Conservation (phyloP, 2,329 filamentous ascomycete genomes). For the Penicillium decumbens region DNA sequence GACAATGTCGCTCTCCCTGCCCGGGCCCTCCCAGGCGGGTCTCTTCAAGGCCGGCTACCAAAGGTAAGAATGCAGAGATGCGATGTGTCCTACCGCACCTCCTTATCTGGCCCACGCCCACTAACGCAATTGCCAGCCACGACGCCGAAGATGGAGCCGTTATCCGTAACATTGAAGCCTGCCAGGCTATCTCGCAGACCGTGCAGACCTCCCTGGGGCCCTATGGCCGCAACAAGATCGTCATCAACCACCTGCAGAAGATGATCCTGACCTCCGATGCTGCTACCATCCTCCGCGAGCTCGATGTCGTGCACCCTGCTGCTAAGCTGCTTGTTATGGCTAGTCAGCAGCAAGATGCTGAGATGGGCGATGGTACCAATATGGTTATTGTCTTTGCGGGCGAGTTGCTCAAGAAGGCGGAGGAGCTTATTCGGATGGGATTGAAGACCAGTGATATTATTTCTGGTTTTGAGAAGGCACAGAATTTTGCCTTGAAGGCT, state of each 20-base stretch:
- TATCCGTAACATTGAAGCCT: conserved; percentile 97
- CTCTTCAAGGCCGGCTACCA: conserved; percentile 97
- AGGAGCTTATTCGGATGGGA: conserved; percentile 93
- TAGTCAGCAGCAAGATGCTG: conserved; percentile 95
- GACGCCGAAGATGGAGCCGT: conserved; percentile 98
- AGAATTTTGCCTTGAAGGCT: conserved; percentile 76
- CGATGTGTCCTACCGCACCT: conserved; percentile 8
- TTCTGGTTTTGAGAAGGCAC: conserved; percentile 90
- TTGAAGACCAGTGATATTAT: conserved; percentile 98
- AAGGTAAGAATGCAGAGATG: conserved; percentile 58
- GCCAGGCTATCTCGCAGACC: conserved; percentile 88
- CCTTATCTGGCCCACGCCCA: conserved; percentile 20
- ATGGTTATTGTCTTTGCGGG: conserved; percentile 93
- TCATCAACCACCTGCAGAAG: conserved; percentile 99
- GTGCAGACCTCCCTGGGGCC: conserved; percentile 96
- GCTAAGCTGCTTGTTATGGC: conserved; percentile 98
- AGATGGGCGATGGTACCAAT: conserved; percentile 99
- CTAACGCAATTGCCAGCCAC: conserved; percentile 61
- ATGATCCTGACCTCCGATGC: conserved; percentile 99
- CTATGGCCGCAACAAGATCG: conserved; percentile 98
- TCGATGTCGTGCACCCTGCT: conserved; percentile 96
- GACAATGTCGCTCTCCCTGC: conserved; percentile 86
- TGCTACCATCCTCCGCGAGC: conserved; percentile 91
- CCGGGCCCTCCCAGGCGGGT: conserved; percentile 84
- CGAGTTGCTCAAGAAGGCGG: conserved; percentile 92